Conservation (phyloP, 2,329 filamentous ascomycete genomes). For the Apiospora marii region DNA sequence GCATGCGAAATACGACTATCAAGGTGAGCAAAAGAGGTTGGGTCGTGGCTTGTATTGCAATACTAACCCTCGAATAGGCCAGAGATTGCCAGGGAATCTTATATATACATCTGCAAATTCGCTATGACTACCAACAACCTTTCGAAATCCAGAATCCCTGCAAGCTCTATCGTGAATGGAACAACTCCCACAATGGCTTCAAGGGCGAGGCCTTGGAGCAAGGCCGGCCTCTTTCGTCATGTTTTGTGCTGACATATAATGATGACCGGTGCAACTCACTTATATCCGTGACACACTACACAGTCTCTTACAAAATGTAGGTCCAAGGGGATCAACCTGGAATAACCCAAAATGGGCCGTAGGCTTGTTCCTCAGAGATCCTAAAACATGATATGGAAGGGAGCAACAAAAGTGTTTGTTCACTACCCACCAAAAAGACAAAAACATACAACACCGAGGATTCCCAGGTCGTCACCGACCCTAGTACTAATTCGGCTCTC, state of each 20-base stretch:
- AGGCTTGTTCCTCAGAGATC: too few relatives aligned
- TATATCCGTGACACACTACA: background rate
- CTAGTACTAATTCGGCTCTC: too few relatives aligned
- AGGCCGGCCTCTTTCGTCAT: background rate
- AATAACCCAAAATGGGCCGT: too few relatives aligned
- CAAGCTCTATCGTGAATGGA: background rate
- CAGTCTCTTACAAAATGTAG: too few relatives aligned
- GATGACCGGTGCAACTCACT: too few relatives aligned
- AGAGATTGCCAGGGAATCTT: background rate
- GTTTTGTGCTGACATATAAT: background rate
- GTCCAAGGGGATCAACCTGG: too few relatives aligned
- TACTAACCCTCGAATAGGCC: background rate
- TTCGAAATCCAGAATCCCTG: background rate
- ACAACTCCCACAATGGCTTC: background rate
- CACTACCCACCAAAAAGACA: too few relatives aligned
- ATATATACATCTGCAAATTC: background rate
- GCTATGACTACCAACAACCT: background rate
- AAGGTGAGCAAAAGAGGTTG: constrained; percentile 29
- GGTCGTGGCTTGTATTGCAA: background rate
- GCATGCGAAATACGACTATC: constrained; percentile 32
- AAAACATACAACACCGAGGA: too few relatives aligned
- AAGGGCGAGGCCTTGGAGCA: background rate
- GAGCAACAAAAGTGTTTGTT: too few relatives aligned
- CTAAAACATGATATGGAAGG: too few relatives aligned
- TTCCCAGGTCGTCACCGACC: too few relatives aligned